Conservation (phyloP, 1,284 basidiomycete species). For the Puccinia triticina region DNA sequence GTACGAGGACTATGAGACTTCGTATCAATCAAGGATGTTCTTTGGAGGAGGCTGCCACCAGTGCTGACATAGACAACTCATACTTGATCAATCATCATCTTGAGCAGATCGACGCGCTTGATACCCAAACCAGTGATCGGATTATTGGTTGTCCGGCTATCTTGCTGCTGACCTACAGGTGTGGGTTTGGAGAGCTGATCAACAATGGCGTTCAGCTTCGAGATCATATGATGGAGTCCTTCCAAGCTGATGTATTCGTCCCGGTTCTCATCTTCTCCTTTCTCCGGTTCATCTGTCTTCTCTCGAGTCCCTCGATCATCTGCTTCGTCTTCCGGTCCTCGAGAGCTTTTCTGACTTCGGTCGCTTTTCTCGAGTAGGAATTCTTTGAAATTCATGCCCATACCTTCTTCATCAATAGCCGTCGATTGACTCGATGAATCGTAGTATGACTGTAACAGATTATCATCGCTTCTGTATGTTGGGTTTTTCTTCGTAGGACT, state of each 20-base stretch:
- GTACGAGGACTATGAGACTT: too few relatives aligned
- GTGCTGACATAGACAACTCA: neutral
- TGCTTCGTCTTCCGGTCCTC: neutral
- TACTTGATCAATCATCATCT: conserved; percentile 5
- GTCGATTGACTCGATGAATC: conserved; percentile 28
- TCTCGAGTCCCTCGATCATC: neutral
- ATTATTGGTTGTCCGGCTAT: neutral
- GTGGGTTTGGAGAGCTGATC: conserved; percentile 7
- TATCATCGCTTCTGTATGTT: neutral
- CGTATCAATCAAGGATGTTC: too few relatives aligned
- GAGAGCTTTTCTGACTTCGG: neutral
- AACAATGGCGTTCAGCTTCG: neutral
- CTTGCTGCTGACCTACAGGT: neutral
- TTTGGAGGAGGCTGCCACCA: neutral
- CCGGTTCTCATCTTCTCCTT: neutral
- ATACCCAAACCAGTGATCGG: neutral
- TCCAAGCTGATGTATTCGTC: conserved; percentile 16
- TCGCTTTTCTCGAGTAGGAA: neutral
- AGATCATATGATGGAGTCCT: neutral
- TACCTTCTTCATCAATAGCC: conserved; percentile 12
- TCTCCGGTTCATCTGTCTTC: neutral
- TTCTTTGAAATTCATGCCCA: conserved; percentile 4
- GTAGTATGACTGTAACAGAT: conserved; percentile 6
- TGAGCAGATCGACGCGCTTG: conserved; percentile 13
- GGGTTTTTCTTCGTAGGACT: neutral